Base-by-base conservation (phyloP, 345 rosid genomes). In the Melaleuca alternifolia region DNA sequence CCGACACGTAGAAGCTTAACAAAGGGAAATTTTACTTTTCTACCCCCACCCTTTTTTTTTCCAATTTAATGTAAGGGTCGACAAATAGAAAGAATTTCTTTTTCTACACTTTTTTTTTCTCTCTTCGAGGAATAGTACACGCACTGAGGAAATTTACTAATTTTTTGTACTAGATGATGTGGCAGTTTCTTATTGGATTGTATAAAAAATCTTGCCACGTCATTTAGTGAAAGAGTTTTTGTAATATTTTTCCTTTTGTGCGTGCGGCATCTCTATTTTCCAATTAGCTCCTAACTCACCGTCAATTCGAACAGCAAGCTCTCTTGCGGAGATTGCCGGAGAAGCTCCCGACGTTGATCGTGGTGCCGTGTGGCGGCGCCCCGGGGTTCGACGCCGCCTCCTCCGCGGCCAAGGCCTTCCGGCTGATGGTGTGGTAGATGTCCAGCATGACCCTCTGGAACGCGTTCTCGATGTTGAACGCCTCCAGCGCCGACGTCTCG, bases 401-500 rank as follows among this genome's bases (percentile, higher is more conserved):
- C 61, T 89, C 94, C 2, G 95, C 93, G 0, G 96, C 94, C 82
- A 94, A 83, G 16, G 95, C 96, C 89, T 94, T 94, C 85, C 91
- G 92, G 90, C 96, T 93, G 5, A 92, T 92, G 30, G 92, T 91
- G 26, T 91, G 91, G 85, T 94, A 94, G 84, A 93, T 93, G 61
- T 94, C 96, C 85, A 92, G 46, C 87, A 94, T 87, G 85, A 94
- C 88, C 21, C 92, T 91, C 87, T 93, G 96, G 87, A 94, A 94
- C 12, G 96, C 96, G 81, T 90, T 89, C 90, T 94, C 95, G 4
- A 93, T 89, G 46, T 93, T 94, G n/a, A 85, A 37, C 2, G 94
- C 94, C 87, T 94, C 95, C 57, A 92, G 33, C 11, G 96, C 96
- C 12, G 95, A 94, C 2, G 95, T 93, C 88, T 94, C 96, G 6